phyloP scores from a whole-genome alignment of 2,329 filamentous ascomycete genomes.

The Zymoseptoria crescenta region DNA sequence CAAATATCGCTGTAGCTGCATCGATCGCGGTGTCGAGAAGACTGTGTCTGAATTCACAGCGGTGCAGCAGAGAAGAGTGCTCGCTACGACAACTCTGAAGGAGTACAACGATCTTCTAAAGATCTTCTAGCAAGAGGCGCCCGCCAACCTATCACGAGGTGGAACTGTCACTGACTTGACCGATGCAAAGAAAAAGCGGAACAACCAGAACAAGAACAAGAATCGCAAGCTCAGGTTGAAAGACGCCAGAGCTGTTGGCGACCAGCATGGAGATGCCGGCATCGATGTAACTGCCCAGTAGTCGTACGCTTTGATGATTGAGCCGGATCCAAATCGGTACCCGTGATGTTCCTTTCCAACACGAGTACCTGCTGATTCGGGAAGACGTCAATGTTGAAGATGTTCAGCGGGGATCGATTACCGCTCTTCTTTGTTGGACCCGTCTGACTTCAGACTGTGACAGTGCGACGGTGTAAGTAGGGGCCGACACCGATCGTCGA shows the following conservation, averaged over 20 bases:
- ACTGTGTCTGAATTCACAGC: not conserved
- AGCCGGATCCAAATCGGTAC: too few relatives aligned
- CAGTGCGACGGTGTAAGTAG: not conserved
- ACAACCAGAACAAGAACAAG: conserved; percentile 5
- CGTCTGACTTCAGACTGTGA: too few relatives aligned
- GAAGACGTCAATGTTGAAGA: too few relatives aligned
- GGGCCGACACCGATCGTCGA: not conserved
- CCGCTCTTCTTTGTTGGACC: too few relatives aligned
- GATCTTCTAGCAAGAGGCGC: not conserved
- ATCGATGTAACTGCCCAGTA: not conserved
- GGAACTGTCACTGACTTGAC: not conserved
- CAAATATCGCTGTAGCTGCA: not conserved
- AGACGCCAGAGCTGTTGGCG: not conserved
- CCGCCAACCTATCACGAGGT: not conserved
- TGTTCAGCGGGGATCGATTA: too few relatives aligned
- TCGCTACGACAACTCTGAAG: not conserved
- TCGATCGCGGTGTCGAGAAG: not conserved
- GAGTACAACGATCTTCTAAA: not conserved
- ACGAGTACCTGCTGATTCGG: too few relatives aligned
- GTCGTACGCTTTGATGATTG: not conserved
- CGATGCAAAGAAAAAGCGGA: conserved; percentile 1
- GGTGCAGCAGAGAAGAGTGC: not conserved
- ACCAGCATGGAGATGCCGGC: not conserved
- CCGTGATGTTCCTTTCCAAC: too few relatives aligned
- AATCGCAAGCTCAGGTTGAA: conserved; percentile 4